phyloP scores from a whole-genome alignment of 352 stramenopile genomes.

The Aphanomyces cochlioides region DNA sequence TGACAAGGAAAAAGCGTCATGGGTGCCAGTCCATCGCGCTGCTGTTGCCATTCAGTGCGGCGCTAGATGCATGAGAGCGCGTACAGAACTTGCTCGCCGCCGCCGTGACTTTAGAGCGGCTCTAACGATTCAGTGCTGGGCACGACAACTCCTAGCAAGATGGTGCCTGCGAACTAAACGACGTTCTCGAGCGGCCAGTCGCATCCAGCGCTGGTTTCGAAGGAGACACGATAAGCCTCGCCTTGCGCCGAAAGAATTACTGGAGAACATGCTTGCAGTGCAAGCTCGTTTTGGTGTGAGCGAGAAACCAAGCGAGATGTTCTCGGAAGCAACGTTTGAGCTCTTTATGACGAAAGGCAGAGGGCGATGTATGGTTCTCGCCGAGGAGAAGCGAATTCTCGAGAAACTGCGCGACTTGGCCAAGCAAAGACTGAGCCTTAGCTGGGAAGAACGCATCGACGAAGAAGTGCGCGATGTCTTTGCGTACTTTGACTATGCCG shows the following conservation, averaged over 20 bases:
- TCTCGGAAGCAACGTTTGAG: slow-evolving; percentile 46
- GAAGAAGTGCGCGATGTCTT: slow-evolving; percentile 66
- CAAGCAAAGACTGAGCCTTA: slow-evolving; percentile 40
- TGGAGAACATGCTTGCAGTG: slow-evolving; percentile 44
- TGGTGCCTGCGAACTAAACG: slow-evolving; percentile 45
- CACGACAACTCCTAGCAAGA: slow-evolving; percentile 60
- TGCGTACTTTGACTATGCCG: slow-evolving; percentile 57
- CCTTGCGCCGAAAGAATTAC: slow-evolving; percentile 38
- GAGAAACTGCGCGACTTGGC: slow-evolving; percentile 40
- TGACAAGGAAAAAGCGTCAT: slow-evolving; percentile 35
- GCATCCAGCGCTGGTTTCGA: slow-evolving; percentile 60
- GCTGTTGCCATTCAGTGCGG: slow-evolving; percentile 51
- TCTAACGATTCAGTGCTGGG: slow-evolving; percentile 59
- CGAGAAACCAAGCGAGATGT: slow-evolving; percentile 31
- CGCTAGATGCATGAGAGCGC: slow-evolving; percentile 38
- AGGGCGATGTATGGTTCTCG: slow-evolving; percentile 50
- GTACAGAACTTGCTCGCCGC: slow-evolving; percentile 34
- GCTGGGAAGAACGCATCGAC: slow-evolving; percentile 41
- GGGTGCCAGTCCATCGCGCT: slow-evolving; percentile 25
- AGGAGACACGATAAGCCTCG: slow-evolving; percentile 36
- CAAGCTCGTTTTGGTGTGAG: slow-evolving; percentile 41
- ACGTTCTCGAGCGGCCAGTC: slow-evolving; percentile 47
- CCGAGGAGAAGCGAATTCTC: slow-evolving; percentile 46
- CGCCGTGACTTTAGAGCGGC: slow-evolving; percentile 39
- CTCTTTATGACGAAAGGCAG: slow-evolving; percentile 46